Percentiles rank a stretch among this genome's conserved stretches.
Evolutionary conservation across 495 filamentous ascomycete species (phyloP).

Genomic region (Letharia lupina): DNA sequence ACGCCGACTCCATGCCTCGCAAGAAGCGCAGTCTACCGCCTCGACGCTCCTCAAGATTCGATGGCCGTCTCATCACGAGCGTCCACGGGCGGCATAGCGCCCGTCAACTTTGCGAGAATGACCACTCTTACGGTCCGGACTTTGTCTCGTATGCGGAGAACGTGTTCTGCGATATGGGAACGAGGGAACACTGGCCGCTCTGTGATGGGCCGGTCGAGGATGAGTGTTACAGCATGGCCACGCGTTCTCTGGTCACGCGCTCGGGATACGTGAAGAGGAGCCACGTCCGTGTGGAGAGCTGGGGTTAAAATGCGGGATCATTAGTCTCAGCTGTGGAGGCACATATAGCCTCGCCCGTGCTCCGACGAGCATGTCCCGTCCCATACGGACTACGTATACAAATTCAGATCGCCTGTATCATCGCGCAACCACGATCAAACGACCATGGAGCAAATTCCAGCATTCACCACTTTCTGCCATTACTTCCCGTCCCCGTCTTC

Average conservation of each 20-base stretch:
- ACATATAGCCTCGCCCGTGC: too few relatives aligned
- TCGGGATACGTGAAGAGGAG: background rate
- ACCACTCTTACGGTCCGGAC: background rate
- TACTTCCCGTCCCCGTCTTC: too few relatives aligned
- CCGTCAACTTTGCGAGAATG: conserved; percentile 1
- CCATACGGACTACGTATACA: background rate
- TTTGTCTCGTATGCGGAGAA: conserved; percentile 4
- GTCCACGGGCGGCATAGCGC: conserved; percentile 5
- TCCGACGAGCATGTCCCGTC: too few relatives aligned
- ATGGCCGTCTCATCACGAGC: background rate
- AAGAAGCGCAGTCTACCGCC: background rate
- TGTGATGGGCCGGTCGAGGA: background rate
- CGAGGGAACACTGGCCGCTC: background rate
- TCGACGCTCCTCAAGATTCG: background rate
- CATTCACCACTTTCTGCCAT: too few relatives aligned
- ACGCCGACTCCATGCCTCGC: background rate
- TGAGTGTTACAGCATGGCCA: background rate
- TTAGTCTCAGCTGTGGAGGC: background rate
- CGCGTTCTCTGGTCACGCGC: background rate
- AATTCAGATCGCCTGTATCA: background rate
- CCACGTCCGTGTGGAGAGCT: background rate
- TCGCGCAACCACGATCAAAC: too few relatives aligned
- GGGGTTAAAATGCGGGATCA: background rate
- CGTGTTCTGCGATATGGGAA: conserved; percentile 10
- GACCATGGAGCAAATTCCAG: too few relatives aligned